Percentiles rank a stretch among this genome's conserved stretches.
phyloP scores from a whole-genome alignment of 805 yeast species.

The Metschnikowia noctiluminum region DNA sequence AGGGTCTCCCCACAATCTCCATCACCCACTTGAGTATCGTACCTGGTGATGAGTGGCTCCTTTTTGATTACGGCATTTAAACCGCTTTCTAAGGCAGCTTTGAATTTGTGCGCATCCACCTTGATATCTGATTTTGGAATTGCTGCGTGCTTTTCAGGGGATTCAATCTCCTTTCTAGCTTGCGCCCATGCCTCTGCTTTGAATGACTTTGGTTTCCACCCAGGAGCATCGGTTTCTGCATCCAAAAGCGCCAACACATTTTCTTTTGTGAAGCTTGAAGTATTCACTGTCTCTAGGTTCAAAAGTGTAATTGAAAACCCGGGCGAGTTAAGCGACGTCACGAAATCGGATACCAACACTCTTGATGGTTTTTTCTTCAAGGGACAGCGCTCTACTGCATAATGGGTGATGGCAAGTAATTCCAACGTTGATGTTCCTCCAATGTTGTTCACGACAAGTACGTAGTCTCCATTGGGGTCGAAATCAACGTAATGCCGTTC shows the following conservation, averaged over 20 bases:
- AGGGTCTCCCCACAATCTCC: conserved; percentile 97
- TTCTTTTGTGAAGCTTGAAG: conserved; percentile 5
- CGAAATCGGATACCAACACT: conserved; percentile 71
- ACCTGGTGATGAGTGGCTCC: conserved; percentile 80
- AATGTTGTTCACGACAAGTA: conserved; percentile 73
- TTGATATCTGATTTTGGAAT: conserved; percentile 27
- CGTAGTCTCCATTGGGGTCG: conserved; percentile 58
- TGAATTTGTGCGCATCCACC: conserved; percentile 44
- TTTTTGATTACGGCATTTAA: conserved; percentile 27
- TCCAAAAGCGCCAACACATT: conserved; percentile 56
- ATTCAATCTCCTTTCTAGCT: conserved; percentile 23
- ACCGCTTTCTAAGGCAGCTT: conserved; percentile 47
- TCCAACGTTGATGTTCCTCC: conserved; percentile 89
- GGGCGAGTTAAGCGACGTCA: conserved; percentile 88
- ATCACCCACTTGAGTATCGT: conserved; percentile 90
- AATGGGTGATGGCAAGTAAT: conserved; percentile 65
- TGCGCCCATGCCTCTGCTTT: conserved; percentile 29
- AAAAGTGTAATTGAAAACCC: conserved; percentile 85
- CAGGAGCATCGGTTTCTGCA: conserved; percentile 73
- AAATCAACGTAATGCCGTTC: conserved; percentile 84
- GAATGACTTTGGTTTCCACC: conserved; percentile 59
- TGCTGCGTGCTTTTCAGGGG: conserved; percentile 22
- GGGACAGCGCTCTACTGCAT: conserved; percentile 51
- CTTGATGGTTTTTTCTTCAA: conserved; percentile 62
- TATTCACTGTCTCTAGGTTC: conserved; percentile 50